Percentiles rank a stretch among this genome's conserved stretches.
phyloP scores from a whole-genome alignment of 2,329 filamentous ascomycete species.

The Cladosporium sp. region DNA sequence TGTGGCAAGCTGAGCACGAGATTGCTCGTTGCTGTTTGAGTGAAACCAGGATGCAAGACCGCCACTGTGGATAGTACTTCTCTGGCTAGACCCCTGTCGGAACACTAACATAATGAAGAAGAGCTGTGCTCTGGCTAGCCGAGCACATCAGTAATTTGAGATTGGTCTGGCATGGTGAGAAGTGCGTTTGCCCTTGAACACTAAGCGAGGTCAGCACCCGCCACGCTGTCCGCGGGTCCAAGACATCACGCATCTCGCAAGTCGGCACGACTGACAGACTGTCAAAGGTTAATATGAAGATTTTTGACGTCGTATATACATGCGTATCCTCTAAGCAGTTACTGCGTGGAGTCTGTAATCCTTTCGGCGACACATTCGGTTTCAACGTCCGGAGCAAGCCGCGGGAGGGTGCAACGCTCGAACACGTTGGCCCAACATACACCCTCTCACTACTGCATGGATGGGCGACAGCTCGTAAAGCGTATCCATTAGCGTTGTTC shows the following conservation, averaged over 20 bases:
- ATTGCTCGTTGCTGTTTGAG: not conserved
- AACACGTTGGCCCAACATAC: not conserved
- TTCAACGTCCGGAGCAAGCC: not conserved
- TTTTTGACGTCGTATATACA: not conserved
- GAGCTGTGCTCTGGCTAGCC: not conserved
- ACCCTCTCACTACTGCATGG: not conserved
- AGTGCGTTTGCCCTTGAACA: not conserved
- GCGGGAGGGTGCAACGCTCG: not conserved
- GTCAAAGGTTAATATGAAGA: not conserved
- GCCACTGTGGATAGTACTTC: not conserved
- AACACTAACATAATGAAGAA: not conserved
- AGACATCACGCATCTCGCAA: not conserved
- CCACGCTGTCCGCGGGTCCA: not conserved
- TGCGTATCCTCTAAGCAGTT: not conserved
- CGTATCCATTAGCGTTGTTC: not conserved
- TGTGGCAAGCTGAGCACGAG: not conserved
- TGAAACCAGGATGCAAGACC: not conserved
- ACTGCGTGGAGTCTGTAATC: not conserved
- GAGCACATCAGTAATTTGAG: not conserved
- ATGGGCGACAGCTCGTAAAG: not conserved
- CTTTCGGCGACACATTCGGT: conserved; percentile 4
- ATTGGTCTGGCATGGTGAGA: not conserved
- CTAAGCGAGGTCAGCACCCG: not conserved
- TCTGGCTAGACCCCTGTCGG: not conserved
- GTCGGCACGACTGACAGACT: not conserved